Conservation (phyloP, 192 early-diverging fungal genomes). For the Phlyctochytrium arcticum region DNA sequence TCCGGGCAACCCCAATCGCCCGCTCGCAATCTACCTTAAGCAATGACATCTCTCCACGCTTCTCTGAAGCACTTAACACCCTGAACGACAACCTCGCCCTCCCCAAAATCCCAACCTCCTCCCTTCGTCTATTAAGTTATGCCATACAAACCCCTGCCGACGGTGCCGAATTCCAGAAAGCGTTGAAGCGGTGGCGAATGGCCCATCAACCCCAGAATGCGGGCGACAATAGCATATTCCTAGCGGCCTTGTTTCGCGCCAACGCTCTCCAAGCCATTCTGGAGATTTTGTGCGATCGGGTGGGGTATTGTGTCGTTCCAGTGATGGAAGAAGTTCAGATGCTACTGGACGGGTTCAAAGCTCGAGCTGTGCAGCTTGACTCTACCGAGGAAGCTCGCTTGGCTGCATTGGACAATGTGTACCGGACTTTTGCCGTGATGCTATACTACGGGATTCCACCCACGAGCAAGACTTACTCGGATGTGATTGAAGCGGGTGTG, state of each 20-base stretch:
- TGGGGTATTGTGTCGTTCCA: conserved; percentile 5
- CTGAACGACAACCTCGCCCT: conserved; percentile 2
- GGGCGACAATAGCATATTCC: conserved; percentile 5
- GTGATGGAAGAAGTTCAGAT: not conserved
- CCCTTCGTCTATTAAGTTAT: conserved; percentile 13
- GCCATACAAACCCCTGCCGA: conserved; percentile 6
- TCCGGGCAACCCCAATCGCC: too few species aligned
- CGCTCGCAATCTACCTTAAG: too few species aligned
- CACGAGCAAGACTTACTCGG: conserved; percentile 13
- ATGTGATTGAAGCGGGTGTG: conserved; percentile 30
- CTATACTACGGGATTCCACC: conserved; percentile 33
- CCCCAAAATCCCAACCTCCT: not conserved
- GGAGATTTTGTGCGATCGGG: conserved; percentile 25
- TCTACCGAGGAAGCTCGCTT: not conserved
- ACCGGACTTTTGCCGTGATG: conserved; percentile 41
- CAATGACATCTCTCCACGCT: not conserved
- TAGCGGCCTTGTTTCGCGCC: conserved; percentile 6
- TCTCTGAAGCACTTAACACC: not conserved
- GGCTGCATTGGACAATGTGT: conserved; percentile 34
- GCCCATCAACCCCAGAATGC: not conserved
- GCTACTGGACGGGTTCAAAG: conserved; percentile 4
- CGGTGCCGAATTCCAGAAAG: conserved; percentile 10
- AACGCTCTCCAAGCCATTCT: conserved; percentile 14
- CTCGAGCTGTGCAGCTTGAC: not conserved
- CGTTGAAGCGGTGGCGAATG: conserved; percentile 9